phyloP scores from a whole-genome alignment of 2,329 filamentous ascomycete genomes.

The Aspergillus sp. region DNA sequence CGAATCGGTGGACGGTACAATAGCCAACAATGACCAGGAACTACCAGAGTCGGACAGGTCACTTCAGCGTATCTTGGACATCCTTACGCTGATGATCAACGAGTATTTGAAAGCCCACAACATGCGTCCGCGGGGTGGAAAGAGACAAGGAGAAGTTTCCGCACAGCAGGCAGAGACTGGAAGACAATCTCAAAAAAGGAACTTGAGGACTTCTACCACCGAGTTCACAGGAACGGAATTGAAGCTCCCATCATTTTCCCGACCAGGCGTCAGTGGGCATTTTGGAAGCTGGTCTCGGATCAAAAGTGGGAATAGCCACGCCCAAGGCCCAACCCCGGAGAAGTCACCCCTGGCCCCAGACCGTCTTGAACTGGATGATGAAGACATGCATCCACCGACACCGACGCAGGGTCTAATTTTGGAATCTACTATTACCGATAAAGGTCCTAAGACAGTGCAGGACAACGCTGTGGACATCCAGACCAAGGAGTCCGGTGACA shows the following conservation, averaged over 20 bases:
- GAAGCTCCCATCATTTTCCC: conserved; percentile 31
- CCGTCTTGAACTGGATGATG: not conserved
- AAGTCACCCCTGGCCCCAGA: not conserved
- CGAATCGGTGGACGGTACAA: conserved; percentile 37
- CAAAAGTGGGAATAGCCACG: conserved; percentile 33
- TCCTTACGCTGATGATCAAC: conserved; percentile 67
- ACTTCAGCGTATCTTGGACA: conserved; percentile 59
- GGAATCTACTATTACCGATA: not conserved
- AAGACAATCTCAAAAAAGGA: not conserved
- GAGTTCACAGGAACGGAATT: conserved; percentile 24
- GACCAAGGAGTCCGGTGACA: conserved; percentile 6
- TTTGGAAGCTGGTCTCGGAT: conserved; percentile 44
- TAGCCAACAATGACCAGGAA: conserved; percentile 41
- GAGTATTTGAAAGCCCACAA: conserved; percentile 75
- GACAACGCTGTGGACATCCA: not conserved
- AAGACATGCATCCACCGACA: not conserved
- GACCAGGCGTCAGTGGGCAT: conserved; percentile 16
- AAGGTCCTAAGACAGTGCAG: not conserved
- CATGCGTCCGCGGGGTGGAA: conserved; percentile 56
- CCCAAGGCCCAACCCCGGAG: not conserved
- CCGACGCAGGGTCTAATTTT: not conserved
- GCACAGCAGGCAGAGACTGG: not conserved
- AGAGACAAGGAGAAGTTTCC: conserved; percentile 15
- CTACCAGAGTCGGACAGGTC: conserved; percentile 38
- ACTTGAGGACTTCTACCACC: conserved; percentile 5